Evolutionary conservation across 2,329 filamentous ascomycete genomes (phyloP), one percentile per base, ranked within the genome.

Genomic region (Cordyceps pruinosa): DNA sequence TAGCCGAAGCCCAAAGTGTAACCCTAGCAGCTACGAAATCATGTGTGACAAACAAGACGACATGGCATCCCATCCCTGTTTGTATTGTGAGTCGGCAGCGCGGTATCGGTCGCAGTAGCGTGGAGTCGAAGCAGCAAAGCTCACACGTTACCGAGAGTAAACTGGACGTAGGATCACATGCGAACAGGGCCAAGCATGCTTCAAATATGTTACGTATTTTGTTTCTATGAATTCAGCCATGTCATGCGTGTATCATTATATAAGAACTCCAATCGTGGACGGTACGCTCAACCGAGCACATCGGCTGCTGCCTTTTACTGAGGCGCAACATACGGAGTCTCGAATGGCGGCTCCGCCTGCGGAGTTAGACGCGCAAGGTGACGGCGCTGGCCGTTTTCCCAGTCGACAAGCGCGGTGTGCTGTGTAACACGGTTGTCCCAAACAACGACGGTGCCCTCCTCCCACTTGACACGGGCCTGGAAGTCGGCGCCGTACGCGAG

Each of bases 401-500:
- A 92, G 66, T 92, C 88, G 13, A 90, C 74, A 41, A 90, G 73
- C 2, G 88, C 88, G 9, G 86, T 85, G 68, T 93, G 88, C 61
- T 82, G 79, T 13, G 86, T 89, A 2, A 90, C 83, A 28, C 87
- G 79, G 73, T 90, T 90, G 69, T 91, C 88, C 88, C 88, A 92
- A 1, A 91, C 85, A 3, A 91, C 86, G 0, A 92, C 88, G 0
- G 87, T 90, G 10, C 83, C 81, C 35, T 82, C 76, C 62, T 82
- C 82, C 88, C 88, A 92, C 67, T 86, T 86, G 41, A 93, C 78
- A 26, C 84, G 76, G 5, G 80, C 84, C 63, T 87, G 83, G 46
- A 84, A 71, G 67, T 89, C 86, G 46, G 85, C 83, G 46, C 72
- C 72, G 17, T 66, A 66, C 2, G 69, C 68, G 30, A 76, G 72